These are phyloP conservation scores for Rhynchosporium secalis DNA, from an alignment of 2,329 filamentous ascomycete species.

Conservation along the genomic window DNA sequence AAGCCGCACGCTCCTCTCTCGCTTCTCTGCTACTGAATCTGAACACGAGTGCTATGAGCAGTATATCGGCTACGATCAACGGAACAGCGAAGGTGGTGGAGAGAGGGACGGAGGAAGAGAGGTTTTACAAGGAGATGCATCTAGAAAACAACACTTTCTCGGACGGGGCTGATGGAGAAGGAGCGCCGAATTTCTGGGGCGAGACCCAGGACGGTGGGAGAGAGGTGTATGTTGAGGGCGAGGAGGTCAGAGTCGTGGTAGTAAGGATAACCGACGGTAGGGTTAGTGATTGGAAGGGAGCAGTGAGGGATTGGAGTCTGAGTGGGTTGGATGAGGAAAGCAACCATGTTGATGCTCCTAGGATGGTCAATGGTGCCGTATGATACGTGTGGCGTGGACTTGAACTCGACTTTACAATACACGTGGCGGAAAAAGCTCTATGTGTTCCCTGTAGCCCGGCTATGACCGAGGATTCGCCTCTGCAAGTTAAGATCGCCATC, in stretches of 20 bases:
- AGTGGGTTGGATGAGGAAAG: conserved; percentile 5
- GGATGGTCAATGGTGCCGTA: conserved; percentile 35
- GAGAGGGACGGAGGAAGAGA: conserved; percentile 75
- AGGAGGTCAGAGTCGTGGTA: conserved; percentile 83
- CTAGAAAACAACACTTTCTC: conserved; percentile 88
- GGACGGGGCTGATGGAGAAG: conserved; percentile 49
- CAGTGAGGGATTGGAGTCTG: conserved; percentile 73
- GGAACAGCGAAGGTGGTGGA: conserved; percentile 77
- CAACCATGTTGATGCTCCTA: conserved; percentile 19
- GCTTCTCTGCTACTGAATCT: conserved; percentile 84
- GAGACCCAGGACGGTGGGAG: conserved; percentile 50
- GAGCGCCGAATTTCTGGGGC: conserved; percentile 32
- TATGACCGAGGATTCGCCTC: no score
- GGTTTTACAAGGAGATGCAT: conserved; percentile 79
- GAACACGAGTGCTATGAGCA: conserved; percentile 83
- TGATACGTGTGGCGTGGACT: background rate
- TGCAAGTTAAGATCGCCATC: no score
- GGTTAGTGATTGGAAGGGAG: conserved; percentile 95
- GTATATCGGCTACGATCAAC: conserved; percentile 91
- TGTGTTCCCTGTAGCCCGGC: no score
- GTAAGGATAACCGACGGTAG: conserved; percentile 82
- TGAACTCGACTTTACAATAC: background rate
- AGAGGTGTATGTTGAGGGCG: conserved; percentile 72
- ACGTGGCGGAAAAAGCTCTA: no score
- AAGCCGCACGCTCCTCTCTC: conserved; percentile 72